Base-by-base conservation (phyloP, 2,329 filamentous ascomycete genomes). In the Exophiala sp. region DNA sequence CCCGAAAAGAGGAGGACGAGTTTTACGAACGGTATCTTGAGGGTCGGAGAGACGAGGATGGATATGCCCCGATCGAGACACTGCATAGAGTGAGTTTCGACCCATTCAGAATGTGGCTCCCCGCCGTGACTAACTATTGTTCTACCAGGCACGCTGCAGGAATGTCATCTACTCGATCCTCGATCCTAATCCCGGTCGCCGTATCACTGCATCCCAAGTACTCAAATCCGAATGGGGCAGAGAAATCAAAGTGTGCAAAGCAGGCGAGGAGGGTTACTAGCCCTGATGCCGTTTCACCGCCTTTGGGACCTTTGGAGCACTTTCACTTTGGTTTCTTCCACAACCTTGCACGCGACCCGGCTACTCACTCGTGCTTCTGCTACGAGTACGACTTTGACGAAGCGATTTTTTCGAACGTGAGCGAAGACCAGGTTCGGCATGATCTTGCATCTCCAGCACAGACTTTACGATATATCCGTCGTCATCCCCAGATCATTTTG, bases 91-190 rank as follows among this genome's bases (percentile, higher is more conserved):
- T 96, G 80, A 80, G 88, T 76, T 9, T 7, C 7, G n/a, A 32
- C n/a, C 16, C 23, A 14, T 48, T 29, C 35, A 42, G 46, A 43
- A 50, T n/a, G n/a, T n/a, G n/a, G n/a, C n/a, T n/a, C 24, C 24
- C 24, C 24, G 24, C 10, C 46, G 29, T 42, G 30, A 45, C 52
- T 34, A 41, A 53, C 53, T 55, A 51, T 53, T 21, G 48, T 55
- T 65, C 50, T 63, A 54, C 46, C 53, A 97, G 91, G 90, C 90
- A 60, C 88, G 91, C 62, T 98, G 93, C 71, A 86, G 93, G 56
- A 98, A 98, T 63, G 93, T 98, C 63, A 96, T 98, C 66, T 98
- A 98, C 72, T 97, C 90, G 18, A 95, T 98, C 58, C 79, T 98
- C 39, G 93, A 98, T 65, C 93, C 93, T 23, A 96, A 95, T 66